phyloP scores from a whole-genome alignment of 208 protist genomes.

The Herpetomonas tarakana region DNA sequence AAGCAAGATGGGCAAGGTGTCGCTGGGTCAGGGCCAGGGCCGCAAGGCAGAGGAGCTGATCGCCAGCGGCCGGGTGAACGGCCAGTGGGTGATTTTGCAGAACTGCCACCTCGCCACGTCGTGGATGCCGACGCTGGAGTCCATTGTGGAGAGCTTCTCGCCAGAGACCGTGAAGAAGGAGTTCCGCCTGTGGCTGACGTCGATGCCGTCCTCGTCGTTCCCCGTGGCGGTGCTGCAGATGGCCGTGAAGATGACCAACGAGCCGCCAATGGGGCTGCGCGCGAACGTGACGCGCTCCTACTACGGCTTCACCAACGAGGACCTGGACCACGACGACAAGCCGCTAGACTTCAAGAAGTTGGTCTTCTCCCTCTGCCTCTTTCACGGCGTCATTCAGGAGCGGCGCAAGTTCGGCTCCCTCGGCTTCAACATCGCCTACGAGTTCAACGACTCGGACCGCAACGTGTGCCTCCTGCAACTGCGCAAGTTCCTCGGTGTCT shows the following conservation, averaged over 20 bases:
- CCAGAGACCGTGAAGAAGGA: constrained; percentile 94
- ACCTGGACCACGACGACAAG: constrained; percentile 83
- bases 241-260: constrained; percentile 98
- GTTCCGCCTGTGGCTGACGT: constrained; percentile 98
- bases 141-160: constrained; percentile 93
- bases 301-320: constrained; percentile 85
- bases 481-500: constrained; percentile 90
- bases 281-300: constrained; percentile 96
- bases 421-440: constrained; percentile 97
- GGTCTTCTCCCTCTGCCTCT: constrained; percentile 93
- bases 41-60: constrained; percentile 92
- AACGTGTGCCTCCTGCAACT: constrained; percentile 92
- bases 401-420: constrained; percentile 94
- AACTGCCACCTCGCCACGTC: constrained; percentile 97
- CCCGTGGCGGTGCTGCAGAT: constrained; percentile 98
- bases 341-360: constrained; percentile 89
- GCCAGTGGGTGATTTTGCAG: constrained; percentile 96
- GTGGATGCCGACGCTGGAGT: constrained; percentile 93
- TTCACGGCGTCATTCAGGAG: constrained; percentile 95
- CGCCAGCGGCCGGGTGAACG: constrained; percentile 71
- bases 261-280: constrained; percentile 97
- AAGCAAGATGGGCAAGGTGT: constrained; percentile 94
- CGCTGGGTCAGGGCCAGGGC: constrained; percentile 97
- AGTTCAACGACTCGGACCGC: constrained; percentile 95
- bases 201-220: constrained; percentile 96